Percentiles rank a stretch among this genome's conserved stretches.
Evolutionary conservation across 225 moss, liverwort and hornwort species (phyloP).

Genomic region (Takakia lepidozioides): DNA sequence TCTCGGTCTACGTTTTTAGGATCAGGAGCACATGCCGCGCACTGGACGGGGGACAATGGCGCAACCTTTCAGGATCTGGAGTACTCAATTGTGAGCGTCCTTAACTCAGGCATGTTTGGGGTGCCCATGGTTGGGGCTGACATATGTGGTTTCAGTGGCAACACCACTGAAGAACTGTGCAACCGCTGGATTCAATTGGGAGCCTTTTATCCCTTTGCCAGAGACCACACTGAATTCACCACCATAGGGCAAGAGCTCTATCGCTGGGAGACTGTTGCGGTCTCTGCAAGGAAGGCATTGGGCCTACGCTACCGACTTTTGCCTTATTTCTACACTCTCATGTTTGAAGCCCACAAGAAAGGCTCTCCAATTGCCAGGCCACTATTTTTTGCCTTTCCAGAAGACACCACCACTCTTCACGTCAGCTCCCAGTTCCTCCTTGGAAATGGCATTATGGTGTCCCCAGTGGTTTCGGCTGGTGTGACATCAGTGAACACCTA

Average conservation of each 20-base stretch:
- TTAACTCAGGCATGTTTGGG: constrained; percentile 57
- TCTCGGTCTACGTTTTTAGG: constrained; percentile 57
- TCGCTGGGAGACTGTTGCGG: constrained; percentile 56
- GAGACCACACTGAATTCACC: constrained; percentile 49
- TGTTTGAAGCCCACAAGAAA: constrained; percentile 22
- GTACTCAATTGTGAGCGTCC: constrained; percentile 28
- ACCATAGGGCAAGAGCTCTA: constrained; percentile 50
- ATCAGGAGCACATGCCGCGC: constrained; percentile 40
- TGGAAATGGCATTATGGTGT: constrained; percentile 49
- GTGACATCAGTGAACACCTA: constrained; percentile 53
- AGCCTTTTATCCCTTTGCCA: constrained; percentile 76
- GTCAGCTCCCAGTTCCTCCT: constrained; percentile 56
- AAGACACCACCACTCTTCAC: constrained; percentile 35
- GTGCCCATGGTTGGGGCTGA: constrained; percentile 59
- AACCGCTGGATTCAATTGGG: constrained; percentile 73
- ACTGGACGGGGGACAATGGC: constrained; percentile 75
- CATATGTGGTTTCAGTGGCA: constrained; percentile 42
- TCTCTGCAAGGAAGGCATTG: constrained; percentile 30
- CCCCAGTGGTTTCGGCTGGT: constrained; percentile 37
- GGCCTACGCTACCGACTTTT: constrained; percentile 61
- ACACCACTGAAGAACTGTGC: constrained; percentile 60
- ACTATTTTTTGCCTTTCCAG: constrained; percentile 61
- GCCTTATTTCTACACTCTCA: constrained; percentile 65
- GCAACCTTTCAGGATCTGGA: constrained; percentile 52
- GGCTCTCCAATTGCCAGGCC: constrained; percentile 62